These are phyloP conservation scores for Chaetomium cochliodes DNA, from an alignment of 495 filamentous ascomycete species.

Conservation along the genomic window DNA sequence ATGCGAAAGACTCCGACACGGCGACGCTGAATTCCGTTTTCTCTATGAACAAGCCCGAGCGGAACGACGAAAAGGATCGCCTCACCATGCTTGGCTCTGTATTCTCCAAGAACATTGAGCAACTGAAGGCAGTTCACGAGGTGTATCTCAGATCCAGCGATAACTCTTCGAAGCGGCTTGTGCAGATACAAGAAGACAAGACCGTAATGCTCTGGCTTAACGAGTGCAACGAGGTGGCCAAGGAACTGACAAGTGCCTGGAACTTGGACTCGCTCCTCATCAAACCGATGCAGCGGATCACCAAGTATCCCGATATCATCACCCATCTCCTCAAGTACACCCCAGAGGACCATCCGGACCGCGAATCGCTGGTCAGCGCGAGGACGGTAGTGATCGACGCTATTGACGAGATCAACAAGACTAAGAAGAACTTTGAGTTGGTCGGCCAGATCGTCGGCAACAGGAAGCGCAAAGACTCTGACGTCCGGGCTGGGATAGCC, in stretches of 20 bases:
- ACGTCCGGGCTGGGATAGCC: conserved; percentile 75
- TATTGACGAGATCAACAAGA: conserved; percentile 82
- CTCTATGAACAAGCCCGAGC: conserved; percentile 35
- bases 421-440: conserved; percentile 86
- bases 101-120: conserved; percentile 67
- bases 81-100: conserved; percentile 74
- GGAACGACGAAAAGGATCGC: conserved; percentile 61
- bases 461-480: conserved; percentile 85
- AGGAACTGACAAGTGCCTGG: conserved; percentile 90
- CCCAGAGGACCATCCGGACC: conserved; percentile 78
- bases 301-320: conserved; percentile 88
- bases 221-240: conserved; percentile 83
- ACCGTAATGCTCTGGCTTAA: conserved; percentile 86
- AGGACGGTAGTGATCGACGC: conserved; percentile 64
- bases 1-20: conserved; percentile 35
- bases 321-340: conserved; percentile 75
- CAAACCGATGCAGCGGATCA: conserved; percentile 89
- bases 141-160: conserved; percentile 86
- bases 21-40: conserved; percentile 34
- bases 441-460: conserved; percentile 77
- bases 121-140: conserved; percentile 82
- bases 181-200: conserved; percentile 65
- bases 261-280: conserved; percentile 89
- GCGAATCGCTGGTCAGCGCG: conserved; percentile 61
- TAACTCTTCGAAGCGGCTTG: conserved; percentile 73